Base-by-base conservation (phyloP, 2,329 filamentous ascomycete genomes). In the Capronia americana region DNA sequence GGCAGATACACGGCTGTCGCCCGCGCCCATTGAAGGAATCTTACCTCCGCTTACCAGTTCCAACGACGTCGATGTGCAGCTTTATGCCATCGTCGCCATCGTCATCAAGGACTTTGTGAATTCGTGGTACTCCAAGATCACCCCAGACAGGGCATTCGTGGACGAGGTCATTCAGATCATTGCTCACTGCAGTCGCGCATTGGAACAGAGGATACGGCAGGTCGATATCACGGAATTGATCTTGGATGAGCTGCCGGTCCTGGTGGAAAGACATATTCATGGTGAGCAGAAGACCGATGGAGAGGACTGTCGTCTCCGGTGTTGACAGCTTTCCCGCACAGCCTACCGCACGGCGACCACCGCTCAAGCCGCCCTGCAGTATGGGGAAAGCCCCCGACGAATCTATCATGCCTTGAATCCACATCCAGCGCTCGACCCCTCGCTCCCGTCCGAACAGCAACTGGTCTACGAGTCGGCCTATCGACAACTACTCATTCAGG, bases 121-220 rank as follows among this genome's bases (percentile, higher is more conserved):
- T 77, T 88, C 88, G 34, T 99, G 95, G 95, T 99, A 99, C 81
- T 85, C 84, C 70, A 94, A 90, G 77, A 95, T 99, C 77, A 97
- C 94, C 1, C 88, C 92, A 3, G 94, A 99, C 79, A 91, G 93
- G 76, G 85, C 87, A 12, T 96, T 99, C 75, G 89, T 95, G 67
- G 89, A 90, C 72, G 93, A 97, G 80, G 86, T 97, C 65, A 85
- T 98, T 61, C 92, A 92, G 75, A 89, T 97, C 71, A 91, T 98
- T 74, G 95, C 94, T 48, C 94, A 98, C 79, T 95, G 92, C 78
- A 97, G 92, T 48, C 86, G 92, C 64, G 92, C 89, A 7, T 79
- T 99, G 65, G 95, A 98, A 80, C 90, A 97, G 81, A 87, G 95
- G 72, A 79, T 97, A 66, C 86, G 92, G 65, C 88, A 90, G 75